Conservation (phyloP, 139 green algal genomes). For the Chlamydomonas sphaeroides region DNA sequence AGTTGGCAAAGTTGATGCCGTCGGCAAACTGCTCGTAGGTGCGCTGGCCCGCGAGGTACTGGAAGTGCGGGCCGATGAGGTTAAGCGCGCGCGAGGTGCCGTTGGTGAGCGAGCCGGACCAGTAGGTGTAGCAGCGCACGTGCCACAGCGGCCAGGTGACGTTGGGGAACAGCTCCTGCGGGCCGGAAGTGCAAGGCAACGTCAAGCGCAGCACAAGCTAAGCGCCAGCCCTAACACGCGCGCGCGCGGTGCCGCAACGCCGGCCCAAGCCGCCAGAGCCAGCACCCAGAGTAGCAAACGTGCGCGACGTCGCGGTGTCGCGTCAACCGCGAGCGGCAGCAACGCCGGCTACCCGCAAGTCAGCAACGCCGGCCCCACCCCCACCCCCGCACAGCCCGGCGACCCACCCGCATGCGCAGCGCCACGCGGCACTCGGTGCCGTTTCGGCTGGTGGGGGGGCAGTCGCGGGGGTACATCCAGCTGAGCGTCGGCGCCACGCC, state of each 20-base stretch:
- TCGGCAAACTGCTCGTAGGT: not conserved
- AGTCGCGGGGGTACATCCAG: slow-evolving; percentile 42
- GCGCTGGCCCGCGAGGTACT: slow-evolving; percentile 3
- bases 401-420: not conserved
- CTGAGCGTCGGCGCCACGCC: slow-evolving; percentile 4
- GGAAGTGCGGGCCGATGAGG: not conserved
- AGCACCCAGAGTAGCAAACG: no score
- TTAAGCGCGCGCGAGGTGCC: not conserved
- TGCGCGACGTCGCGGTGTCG: no score
- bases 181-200: no score
- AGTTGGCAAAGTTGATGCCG: not conserved
- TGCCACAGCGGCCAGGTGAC: slow-evolving; percentile 12
- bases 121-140: slow-evolving; percentile 32
- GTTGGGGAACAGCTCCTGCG: slow-evolving; percentile 12
- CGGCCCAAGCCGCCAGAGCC: no score
- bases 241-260: no score
- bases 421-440: slow-evolving; percentile 18
- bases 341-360: no score
- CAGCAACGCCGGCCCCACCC: no score
- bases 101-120: not conserved
- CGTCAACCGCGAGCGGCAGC: no score
- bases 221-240: no score
- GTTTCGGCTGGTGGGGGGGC: not conserved
- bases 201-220: no score
- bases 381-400: no score